Evolutionary conservation across 192 early-diverging fungal genomes (phyloP).

Genomic region (Coemansia sp.): DNA sequence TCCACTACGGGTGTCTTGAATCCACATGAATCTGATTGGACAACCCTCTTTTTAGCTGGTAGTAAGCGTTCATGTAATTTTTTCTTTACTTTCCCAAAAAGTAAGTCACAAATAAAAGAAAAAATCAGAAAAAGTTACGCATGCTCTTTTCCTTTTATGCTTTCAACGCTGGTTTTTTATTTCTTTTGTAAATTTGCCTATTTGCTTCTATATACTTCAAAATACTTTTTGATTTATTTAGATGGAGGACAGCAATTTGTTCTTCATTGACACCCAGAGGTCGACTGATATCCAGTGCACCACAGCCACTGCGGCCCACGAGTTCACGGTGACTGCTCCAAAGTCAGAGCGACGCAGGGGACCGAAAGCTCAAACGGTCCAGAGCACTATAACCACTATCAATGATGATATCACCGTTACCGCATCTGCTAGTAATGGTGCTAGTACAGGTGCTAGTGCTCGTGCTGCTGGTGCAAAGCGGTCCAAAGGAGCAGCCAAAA

Average conservation of each 20-base stretch:
- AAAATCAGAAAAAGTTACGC: neutral
- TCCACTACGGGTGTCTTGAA: slow-evolving; percentile 48
- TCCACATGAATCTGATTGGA: neutral
- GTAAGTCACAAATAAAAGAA: neutral
- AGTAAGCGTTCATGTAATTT: neutral
- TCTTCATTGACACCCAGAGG: slow-evolving; percentile 45
- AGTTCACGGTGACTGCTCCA: slow-evolving; percentile 13
- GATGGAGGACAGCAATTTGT: slow-evolving; percentile 43
- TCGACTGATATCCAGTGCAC: neutral
- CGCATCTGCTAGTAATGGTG: neutral
- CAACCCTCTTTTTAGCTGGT: neutral
- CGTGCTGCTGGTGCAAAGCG: neutral
- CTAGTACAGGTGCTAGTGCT: neutral
- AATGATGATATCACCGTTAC: slow-evolving; percentile 22
- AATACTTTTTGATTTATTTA: neutral
- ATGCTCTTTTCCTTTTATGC: neutral
- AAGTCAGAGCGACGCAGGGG: neutral
- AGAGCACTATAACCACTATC: slow-evolving; percentile 6
- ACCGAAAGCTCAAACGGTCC: slow-evolving; percentile 4
- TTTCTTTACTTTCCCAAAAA: neutral
- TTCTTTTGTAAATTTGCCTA: slow-evolving; percentile 3
- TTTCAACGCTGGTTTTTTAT: neutral
- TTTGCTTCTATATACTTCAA: neutral
- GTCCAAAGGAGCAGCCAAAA: neutral
- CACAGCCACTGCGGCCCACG: slow-evolving; percentile 10